phyloP scores from a whole-genome alignment of 2,329 filamentous ascomycete species.

The Exserohilum turcica region DNA sequence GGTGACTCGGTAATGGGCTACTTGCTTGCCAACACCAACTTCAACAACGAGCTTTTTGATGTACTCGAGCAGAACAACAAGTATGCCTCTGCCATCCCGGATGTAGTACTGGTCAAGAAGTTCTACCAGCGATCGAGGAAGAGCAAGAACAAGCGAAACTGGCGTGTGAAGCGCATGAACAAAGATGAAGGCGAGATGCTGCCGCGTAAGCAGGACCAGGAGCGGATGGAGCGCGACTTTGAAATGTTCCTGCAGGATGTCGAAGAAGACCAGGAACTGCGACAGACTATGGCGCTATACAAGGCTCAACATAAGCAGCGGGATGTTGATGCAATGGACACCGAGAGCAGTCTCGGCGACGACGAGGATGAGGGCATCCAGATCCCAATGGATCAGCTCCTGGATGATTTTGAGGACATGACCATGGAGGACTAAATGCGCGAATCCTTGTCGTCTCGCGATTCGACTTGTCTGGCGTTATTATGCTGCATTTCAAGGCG shows the following conservation, averaged over 20 bases:
- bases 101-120: constrained; percentile 97
- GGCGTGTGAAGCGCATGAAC: constrained; percentile 92
- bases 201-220: constrained; percentile 85
- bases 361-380: constrained; percentile 60
- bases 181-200: constrained; percentile 87
- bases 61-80: constrained; percentile 76
- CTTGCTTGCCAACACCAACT: constrained; percentile 84
- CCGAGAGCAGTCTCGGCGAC: constrained; percentile 61
- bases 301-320: constrained; percentile 65
- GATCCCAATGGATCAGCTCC: constrained; percentile 63
- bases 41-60: constrained; percentile 87
- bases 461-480: constrained; percentile 5
- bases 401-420: constrained; percentile 93
- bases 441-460: neutral
- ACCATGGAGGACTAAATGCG: constrained; percentile 61
- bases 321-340: constrained; percentile 69
- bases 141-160: constrained; percentile 69
- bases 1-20: constrained; percentile 97
- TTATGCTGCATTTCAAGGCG: constrained; percentile 12
- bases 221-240: constrained; percentile 88
- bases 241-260: constrained; percentile 97
- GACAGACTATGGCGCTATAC: constrained; percentile 84
- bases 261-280: constrained; percentile 89
- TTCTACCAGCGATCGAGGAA: constrained; percentile 86
- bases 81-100: constrained; percentile 80